Conservation (phyloP, 108 stramenopile genomes). For the Bacterosira constricta region DNA sequence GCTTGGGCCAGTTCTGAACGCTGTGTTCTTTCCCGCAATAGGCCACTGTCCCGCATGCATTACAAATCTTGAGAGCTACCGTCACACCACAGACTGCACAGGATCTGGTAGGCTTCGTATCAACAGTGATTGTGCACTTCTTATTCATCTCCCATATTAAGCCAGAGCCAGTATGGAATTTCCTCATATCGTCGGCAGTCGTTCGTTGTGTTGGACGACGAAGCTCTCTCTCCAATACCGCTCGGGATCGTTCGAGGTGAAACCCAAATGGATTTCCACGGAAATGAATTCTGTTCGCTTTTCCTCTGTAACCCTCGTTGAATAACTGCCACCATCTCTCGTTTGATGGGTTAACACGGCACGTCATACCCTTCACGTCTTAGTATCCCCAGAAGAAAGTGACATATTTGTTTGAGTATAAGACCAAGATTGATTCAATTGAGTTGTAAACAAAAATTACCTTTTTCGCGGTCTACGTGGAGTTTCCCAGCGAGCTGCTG, state of each 20-base stretch:
- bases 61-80: slow-evolving; percentile 5
- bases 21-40: slow-evolving; percentile 10
- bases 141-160: neutral
- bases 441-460: no score
- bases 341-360: neutral
- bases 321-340: slow-evolving; percentile 18
- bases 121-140: neutral
- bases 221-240: neutral
- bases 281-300: neutral
- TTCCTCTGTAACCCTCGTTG: slow-evolving; percentile 3
- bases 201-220: no score
- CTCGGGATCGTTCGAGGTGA: neutral
- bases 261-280: slow-evolving; percentile 9
- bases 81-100: slow-evolving; percentile 29
- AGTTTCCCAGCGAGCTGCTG: neutral
- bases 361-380: neutral
- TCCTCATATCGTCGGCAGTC: no score
- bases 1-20: slow-evolving; percentile 16
- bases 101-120: neutral
- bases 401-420: no score
- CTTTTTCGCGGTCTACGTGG: no score
- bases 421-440: no score
- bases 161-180: no score
- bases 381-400: no score
- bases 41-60: neutral